Conservation (phyloP, 805 yeast species). For the Hanseniaspora taiwanica region DNA sequence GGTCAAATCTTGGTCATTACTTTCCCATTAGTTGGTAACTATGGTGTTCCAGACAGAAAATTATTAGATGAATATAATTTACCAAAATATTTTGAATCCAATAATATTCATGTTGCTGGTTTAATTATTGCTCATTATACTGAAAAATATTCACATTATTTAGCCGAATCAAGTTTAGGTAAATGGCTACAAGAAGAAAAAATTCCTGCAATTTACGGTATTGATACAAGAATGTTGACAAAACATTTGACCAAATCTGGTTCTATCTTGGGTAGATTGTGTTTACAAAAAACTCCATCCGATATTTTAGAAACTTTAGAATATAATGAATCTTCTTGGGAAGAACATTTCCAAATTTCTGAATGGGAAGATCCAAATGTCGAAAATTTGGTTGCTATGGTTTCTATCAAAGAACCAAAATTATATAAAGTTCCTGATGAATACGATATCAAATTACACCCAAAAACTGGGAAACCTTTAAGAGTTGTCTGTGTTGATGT, state of each 20-base stretch:
- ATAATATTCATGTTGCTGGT: constrained; percentile 90
- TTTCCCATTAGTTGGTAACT: constrained; percentile 93
- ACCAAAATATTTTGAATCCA: constrained; percentile 90
- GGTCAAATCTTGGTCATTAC: constrained; percentile 97
- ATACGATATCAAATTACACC: constrained; percentile 17
- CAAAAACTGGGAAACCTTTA: constrained; percentile 56
- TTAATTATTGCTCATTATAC: constrained; percentile 93
- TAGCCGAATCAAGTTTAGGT: constrained; percentile 86
- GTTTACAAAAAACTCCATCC: constrained; percentile 35
- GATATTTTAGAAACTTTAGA: constrained; percentile 15
- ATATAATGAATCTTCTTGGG: constrained; percentile 38
- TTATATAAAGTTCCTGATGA: constrained; percentile 58
- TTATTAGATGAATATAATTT: constrained; percentile 59
- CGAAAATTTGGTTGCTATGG: constrained; percentile 83
- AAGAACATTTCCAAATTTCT: constrained; percentile 50
- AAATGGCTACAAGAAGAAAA: constrained; percentile 86
- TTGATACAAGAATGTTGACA: constrained; percentile 91
- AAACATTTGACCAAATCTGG: constrained; percentile 87
- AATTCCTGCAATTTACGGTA: constrained; percentile 94
- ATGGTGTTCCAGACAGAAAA: constrained; percentile 93
- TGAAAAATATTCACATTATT: constrained; percentile 71
- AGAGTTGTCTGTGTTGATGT: constrained; percentile 88
- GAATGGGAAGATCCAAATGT: constrained; percentile 91
- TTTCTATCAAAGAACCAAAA: constrained; percentile 65
- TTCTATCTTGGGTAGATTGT: constrained; percentile 82